Percentiles rank a stretch among this genome's conserved stretches.
Conservation (phyloP, 257 asterid genomes). For the Lantana camara region DNA sequence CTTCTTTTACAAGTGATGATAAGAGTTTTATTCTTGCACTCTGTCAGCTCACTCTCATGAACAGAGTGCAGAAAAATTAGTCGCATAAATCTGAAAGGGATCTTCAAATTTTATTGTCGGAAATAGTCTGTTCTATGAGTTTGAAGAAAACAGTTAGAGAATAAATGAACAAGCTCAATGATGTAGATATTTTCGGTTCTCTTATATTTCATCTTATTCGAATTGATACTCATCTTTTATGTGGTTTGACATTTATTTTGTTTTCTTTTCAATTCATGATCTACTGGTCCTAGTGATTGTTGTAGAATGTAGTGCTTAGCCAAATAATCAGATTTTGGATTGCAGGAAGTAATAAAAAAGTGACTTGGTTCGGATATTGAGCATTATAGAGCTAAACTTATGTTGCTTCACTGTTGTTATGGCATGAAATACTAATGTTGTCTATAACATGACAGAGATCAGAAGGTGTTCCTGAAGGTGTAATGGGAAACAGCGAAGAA, state of each 20-base stretch:
- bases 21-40: slow-evolving; percentile 1
- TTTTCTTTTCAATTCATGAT: too few relatives aligned
- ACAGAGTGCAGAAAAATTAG: neutral
- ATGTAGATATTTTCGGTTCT: neutral
- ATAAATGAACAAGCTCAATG: neutral
- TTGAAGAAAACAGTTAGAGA: neutral
- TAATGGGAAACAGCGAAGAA: slow-evolving; percentile 88
- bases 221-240: neutral
- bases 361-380: neutral
- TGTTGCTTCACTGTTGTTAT: slow-evolving; percentile 1
- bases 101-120: slow-evolving; percentile 11
- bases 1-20: neutral
- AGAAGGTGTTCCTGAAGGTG: slow-evolving; percentile 23
- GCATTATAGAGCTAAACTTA: neutral
- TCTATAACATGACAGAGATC: slow-evolving; percentile 8
- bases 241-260: slow-evolving; percentile 2
- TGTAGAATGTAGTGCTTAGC: too few relatives aligned
- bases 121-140: neutral
- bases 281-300: too few relatives aligned
- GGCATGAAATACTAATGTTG: neutral
- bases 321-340: too few relatives aligned
- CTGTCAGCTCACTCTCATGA: neutral
- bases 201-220: neutral
- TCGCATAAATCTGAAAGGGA: neutral
- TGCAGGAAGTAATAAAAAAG: neutral